These are phyloP conservation scores for Fraxinus angustifolia DNA, from an alignment of 305 asterid species.

Conservation along the genomic window DNA sequence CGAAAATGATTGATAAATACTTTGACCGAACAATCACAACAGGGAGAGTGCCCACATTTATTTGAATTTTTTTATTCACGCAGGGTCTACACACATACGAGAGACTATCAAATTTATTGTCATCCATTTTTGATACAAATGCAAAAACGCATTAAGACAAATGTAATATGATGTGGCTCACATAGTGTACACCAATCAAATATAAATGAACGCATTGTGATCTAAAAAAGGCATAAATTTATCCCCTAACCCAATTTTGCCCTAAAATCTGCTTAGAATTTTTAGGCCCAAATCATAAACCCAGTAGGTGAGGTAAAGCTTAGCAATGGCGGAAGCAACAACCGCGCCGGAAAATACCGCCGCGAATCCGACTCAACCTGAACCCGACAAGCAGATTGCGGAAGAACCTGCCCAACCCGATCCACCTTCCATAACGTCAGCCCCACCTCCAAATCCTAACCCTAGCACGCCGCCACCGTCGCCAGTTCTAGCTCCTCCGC, in stretches of 20 bases:
- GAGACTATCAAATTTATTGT: too few species aligned
- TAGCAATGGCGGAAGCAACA: constrained; percentile 63
- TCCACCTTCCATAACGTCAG: constrained; percentile 35
- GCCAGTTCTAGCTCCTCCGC: constrained; percentile 42
- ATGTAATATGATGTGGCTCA: background rate
- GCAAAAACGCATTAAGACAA: too few species aligned
- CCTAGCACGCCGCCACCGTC: constrained; percentile 46
- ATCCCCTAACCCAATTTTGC: background rate
- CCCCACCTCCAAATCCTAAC: constrained; percentile 38
- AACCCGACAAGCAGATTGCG: constrained; percentile 32
- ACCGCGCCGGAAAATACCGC: constrained; percentile 41
- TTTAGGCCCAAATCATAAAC: background rate
- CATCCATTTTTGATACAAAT: too few species aligned
- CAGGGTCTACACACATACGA: too few species aligned
- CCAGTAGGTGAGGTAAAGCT: background rate
- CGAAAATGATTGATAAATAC: too few species aligned
- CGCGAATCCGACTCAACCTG: constrained; percentile 22
- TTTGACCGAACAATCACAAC: too few species aligned
- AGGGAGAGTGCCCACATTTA: too few species aligned
- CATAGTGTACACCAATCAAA: background rate
- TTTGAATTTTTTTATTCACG: too few species aligned
- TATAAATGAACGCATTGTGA: background rate
- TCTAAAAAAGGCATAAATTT: background rate
- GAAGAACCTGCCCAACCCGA: constrained; percentile 26
- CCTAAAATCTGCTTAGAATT: background rate